Evolutionary conservation across 2,329 filamentous ascomycete genomes (phyloP).

Genomic region (Xylariaceae sp.): DNA sequence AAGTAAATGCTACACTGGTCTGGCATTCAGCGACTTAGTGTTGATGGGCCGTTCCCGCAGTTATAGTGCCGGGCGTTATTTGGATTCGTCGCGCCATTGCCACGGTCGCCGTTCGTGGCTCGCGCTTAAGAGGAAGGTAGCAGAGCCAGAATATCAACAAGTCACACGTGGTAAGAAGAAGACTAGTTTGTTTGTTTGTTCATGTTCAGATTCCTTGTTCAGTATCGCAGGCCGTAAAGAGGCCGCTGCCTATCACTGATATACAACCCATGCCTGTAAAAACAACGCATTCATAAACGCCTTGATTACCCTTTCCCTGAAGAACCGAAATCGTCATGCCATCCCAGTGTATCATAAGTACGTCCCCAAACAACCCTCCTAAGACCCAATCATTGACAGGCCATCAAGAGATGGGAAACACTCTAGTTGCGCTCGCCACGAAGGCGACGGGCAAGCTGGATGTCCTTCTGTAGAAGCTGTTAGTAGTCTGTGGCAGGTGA

Average conservation of each 20-base stretch:
- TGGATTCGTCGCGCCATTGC: too few species aligned
- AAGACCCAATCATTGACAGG: constrained; percentile 17
- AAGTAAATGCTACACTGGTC: too few species aligned
- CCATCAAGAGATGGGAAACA: constrained; percentile 10
- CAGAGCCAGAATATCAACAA: too few species aligned
- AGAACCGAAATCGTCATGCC: constrained; percentile 36
- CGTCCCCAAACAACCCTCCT: constrained; percentile 24
- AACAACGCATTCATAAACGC: constrained; percentile 38
- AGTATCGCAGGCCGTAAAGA: constrained; percentile 24
- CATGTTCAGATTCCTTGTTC: constrained; percentile 32
- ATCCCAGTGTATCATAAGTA: constrained; percentile 36
- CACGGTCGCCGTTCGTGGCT: too few species aligned
- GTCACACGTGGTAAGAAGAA: neutral
- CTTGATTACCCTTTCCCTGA: constrained; percentile 36
- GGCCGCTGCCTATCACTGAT: constrained; percentile 34
- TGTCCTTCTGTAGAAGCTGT: constrained; percentile 62
- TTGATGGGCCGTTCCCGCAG: too few species aligned
- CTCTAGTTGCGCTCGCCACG: constrained; percentile 86
- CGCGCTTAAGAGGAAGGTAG: too few species aligned
- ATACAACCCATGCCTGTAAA: constrained; percentile 35
- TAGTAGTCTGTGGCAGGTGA: constrained; percentile 26
- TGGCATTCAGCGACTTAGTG: too few species aligned
- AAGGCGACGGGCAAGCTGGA: constrained; percentile 92
- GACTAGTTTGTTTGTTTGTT: constrained; percentile 17
- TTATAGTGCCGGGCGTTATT: too few species aligned